A percentile compares a stretch with the other conserved stretches of the same genome.
Conservation (phyloP, 768 basidiomycete genomes). For the Epithele typhae region DNA sequence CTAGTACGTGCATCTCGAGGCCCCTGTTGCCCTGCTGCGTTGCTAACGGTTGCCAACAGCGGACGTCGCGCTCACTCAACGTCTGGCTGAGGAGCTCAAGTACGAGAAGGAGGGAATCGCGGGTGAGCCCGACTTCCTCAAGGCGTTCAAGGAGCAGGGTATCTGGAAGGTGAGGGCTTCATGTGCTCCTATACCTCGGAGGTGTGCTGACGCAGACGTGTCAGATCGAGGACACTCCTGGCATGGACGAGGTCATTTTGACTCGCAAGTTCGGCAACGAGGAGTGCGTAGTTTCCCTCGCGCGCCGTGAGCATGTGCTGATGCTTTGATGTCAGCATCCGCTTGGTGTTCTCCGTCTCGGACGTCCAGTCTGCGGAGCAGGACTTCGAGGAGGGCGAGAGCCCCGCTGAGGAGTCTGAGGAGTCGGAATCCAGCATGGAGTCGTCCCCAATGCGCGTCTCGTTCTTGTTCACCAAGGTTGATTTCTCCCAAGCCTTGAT, state of each 20-base stretch:
- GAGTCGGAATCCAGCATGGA: constrained; percentile 30
- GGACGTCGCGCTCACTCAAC: constrained; percentile 70
- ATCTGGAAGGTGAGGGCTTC: constrained; percentile 65
- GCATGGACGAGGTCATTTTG: constrained; percentile 79
- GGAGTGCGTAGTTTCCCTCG: constrained; percentile 46
- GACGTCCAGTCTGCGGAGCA: constrained; percentile 64
- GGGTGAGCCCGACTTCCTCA: constrained; percentile 70
- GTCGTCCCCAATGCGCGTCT: constrained; percentile 64
- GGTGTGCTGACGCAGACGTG: not conserved
- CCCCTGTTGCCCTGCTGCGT: not conserved
- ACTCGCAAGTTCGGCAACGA: constrained; percentile 89
- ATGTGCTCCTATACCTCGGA: constrained; percentile 14
- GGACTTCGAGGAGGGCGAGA: constrained; percentile 32
- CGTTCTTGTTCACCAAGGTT: constrained; percentile 85
- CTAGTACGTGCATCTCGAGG: constrained; percentile 31
- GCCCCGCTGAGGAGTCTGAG: constrained; percentile 34
- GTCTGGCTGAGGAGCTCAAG: constrained; percentile 76
- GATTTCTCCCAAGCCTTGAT: too few species aligned
- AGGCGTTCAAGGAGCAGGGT: constrained; percentile 64
- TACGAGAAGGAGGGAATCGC: constrained; percentile 70
- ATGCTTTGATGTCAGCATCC: constrained; percentile 49
- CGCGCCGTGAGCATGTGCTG: not conserved
- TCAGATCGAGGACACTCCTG: constrained; percentile 65
- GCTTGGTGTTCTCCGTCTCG: constrained; percentile 88
- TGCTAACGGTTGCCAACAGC: constrained; percentile 35